Conservation (phyloP, 208 protist genomes). For the Sergeia podlipaevii region DNA sequence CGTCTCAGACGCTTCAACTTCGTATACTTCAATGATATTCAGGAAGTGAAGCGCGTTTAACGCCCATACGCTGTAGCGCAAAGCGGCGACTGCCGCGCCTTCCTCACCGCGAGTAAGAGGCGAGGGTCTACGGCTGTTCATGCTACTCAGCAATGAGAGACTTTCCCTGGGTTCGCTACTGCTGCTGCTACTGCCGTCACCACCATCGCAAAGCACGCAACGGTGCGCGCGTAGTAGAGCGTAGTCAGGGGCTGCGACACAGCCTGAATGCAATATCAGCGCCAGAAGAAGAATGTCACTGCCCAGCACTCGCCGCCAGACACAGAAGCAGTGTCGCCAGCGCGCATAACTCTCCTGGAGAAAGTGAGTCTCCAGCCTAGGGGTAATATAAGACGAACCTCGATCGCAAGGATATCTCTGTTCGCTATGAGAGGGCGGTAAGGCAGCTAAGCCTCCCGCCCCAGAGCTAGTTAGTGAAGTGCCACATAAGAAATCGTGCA, state of each 20-base stretch:
- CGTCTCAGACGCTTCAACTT: neutral
- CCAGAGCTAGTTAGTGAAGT: neutral
- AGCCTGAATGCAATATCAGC: slow-evolving; percentile 67
- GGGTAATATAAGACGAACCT: too few relatives aligned
- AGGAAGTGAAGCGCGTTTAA: slow-evolving; percentile 46
- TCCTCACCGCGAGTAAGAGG: neutral
- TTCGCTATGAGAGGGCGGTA: neutral
- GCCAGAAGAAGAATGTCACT: slow-evolving; percentile 59
- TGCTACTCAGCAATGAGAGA: neutral
- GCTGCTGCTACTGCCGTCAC: neutral
- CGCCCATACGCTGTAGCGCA: slow-evolving; percentile 29
- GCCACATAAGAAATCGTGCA: slow-evolving; percentile 35
- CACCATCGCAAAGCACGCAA: neutral
- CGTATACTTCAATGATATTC: slow-evolving; percentile 37
- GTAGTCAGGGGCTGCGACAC: slow-evolving; percentile 58
- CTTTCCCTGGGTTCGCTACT: neutral
- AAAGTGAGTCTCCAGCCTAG: neutral
- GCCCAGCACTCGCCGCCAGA: slow-evolving; percentile 63
- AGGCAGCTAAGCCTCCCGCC: neutral
- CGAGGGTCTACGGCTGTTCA: too few relatives aligned
- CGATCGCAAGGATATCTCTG: neutral
- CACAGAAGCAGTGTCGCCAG: slow-evolving; percentile 50
- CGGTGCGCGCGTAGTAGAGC: slow-evolving; percentile 9
- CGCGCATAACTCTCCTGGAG: slow-evolving; percentile 21
- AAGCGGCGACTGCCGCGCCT: slow-evolving; percentile 1